phyloP scores from a whole-genome alignment of 2,329 filamentous ascomycete species.

The Escovopsis sp. region DNA sequence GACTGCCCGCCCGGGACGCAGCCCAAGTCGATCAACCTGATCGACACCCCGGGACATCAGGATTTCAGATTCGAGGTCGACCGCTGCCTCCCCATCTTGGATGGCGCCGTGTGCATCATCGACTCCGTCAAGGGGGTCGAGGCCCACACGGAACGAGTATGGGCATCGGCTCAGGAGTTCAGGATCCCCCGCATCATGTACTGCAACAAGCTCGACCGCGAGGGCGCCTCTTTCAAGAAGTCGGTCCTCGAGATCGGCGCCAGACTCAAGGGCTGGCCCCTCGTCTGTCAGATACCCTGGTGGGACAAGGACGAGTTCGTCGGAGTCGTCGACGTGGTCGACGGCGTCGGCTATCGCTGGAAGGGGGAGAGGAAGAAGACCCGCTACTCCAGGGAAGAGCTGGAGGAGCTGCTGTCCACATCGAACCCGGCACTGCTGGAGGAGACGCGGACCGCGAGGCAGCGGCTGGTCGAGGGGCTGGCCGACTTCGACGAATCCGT shows the following conservation, averaged over 20 bases:
- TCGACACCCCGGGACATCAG: constrained; percentile 92
- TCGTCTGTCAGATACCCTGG: constrained; percentile 92
- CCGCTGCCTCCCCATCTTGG: constrained; percentile 72
- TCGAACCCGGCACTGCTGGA: constrained; percentile 38
- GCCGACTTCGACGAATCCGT: constrained; percentile 81
- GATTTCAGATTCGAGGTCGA: constrained; percentile 97
- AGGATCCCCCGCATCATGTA: constrained; percentile 68
- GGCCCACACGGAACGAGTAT: constrained; percentile 93
- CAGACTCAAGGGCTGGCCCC: constrained; percentile 68
- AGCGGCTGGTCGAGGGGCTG: constrained; percentile 65
- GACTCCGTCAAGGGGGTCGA: constrained; percentile 91
- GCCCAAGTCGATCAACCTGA: constrained; percentile 68
- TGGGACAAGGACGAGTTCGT: constrained; percentile 70
- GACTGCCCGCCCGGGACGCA: constrained; percentile 23
- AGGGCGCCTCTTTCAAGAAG: constrained; percentile 64
- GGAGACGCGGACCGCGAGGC: constrained; percentile 63
- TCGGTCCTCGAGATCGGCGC: constrained; percentile 77
- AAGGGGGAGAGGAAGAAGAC: constrained; percentile 28
- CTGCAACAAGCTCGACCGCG: constrained; percentile 67
- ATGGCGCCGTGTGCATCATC: constrained; percentile 84
- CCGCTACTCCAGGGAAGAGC: constrained; percentile 14
- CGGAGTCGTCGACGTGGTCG: constrained; percentile 73
- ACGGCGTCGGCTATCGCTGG: constrained; percentile 64
- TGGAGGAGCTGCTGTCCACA: constrained; percentile 25
- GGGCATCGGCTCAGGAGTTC: constrained; percentile 78